Evolutionary conservation across 2,329 filamentous ascomycete genomes (phyloP), one percentile per base, ranked within the genome.

Genomic region (Beauveria sp.): DNA sequence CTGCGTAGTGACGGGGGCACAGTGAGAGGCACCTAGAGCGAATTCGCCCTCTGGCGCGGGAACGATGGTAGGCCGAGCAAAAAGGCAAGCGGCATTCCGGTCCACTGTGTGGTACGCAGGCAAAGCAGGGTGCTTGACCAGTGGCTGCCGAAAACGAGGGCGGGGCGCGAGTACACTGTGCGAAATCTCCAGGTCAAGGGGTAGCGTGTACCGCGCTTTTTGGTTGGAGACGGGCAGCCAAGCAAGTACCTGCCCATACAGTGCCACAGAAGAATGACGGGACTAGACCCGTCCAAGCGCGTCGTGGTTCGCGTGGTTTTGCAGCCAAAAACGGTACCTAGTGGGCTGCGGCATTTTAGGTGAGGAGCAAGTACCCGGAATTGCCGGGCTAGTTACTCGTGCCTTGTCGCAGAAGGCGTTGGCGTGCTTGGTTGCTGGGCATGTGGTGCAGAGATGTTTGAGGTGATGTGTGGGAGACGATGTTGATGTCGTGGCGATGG

Each of bases 211-310:
- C 72, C 72, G 68, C 74, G 72, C 70, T 64, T 75, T 66, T 67
- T 68, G 65, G 69, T 67, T 69, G 67, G 66, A 54, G 68, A 68
- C 66, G 67, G 68, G 68, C 68, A 66, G 66, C 65, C 65, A 58
- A 61, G 53, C 65, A 66, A 68, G 74, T 75, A 75, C 69, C 72
- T 76, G 74, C 69, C 72, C 68, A 65, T 74, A 76, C 74, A 76
- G 74, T 75, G 75, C 73, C 72, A 62, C 67, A 61, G 64, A 67
- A 67, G 65, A 65, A 50, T 40, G 62, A 56, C 46, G 46, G 60
- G 50, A 48, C 26, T 61, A 58, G 60, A 56, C 63, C 63, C 56
- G 64, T 61, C 61, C 61, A 63, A 59, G 55, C 61, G 55, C 42
- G 49, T 42, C 18, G 18, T 20, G 53, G 53, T 26, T 31, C 24